A percentile compares a stretch with the other conserved stretches of the same genome.
These are phyloP conservation scores for Pythium insidiosum DNA, from an alignment of 352 stramenopile species.

Conservation along the genomic window DNA sequence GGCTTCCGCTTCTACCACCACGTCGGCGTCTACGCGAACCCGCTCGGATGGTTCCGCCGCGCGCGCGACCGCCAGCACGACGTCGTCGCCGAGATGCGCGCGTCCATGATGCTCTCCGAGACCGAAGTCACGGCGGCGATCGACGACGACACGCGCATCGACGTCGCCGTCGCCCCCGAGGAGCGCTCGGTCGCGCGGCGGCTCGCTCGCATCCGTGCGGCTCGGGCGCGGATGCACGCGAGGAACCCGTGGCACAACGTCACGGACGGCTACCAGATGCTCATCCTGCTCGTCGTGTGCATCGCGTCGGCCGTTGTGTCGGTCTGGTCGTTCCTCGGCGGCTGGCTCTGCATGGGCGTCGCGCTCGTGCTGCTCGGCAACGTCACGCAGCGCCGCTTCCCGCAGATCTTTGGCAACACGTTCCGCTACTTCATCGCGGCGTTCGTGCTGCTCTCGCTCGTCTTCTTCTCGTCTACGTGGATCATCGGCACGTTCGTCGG, in stretches of 20 bases:
- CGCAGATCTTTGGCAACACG: slow-evolving; percentile 63
- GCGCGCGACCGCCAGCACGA: neutral
- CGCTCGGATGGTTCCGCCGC: slow-evolving; percentile 18
- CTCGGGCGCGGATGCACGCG: slow-evolving; percentile 20
- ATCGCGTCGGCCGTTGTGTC: slow-evolving; percentile 53
- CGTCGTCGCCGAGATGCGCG: neutral
- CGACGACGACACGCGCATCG: neutral
- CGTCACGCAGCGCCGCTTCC: slow-evolving; percentile 62
- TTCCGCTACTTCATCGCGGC: slow-evolving; percentile 69
- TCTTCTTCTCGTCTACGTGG: slow-evolving; percentile 78
- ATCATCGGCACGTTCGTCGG: slow-evolving; percentile 69
- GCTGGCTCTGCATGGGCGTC: slow-evolving; percentile 69
- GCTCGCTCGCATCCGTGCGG: slow-evolving; percentile 26
- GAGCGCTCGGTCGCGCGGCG: neutral
- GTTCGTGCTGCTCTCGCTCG: slow-evolving; percentile 68
- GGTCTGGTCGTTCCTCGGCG: slow-evolving; percentile 49
- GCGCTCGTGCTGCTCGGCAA: slow-evolving; percentile 56
- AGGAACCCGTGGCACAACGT: slow-evolving; percentile 51
- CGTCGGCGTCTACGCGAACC: slow-evolving; percentile 36
- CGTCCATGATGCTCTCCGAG: too few relatives aligned
- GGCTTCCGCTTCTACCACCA: slow-evolving; percentile 69
- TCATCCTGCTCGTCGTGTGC: slow-evolving; percentile 44
- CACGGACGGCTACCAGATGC: slow-evolving; percentile 29
- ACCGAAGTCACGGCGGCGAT: neutral
- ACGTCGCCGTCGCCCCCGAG: neutral